These are phyloP conservation scores for Phlegmacium glaucopus DNA, from an alignment of 768 basidiomycete species.

Conservation along the genomic window DNA sequence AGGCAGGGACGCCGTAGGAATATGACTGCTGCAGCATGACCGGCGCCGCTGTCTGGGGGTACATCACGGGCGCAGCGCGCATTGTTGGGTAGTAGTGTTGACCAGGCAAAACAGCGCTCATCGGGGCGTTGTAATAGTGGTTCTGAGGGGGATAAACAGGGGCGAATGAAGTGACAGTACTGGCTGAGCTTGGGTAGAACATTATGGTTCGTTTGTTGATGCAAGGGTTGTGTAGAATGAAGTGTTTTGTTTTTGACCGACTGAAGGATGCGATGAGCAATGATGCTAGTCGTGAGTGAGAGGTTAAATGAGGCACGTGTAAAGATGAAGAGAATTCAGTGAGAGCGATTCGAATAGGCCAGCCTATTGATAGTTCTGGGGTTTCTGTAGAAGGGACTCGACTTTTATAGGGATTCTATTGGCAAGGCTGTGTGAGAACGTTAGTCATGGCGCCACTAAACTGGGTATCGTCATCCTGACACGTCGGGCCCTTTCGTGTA, in stretches of 20 bases:
- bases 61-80: conserved; percentile 17
- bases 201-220: neutral
- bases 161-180: conserved; percentile 19
- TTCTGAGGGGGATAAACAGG: conserved; percentile 13
- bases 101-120: conserved; percentile 24
- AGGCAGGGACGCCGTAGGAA: conserved; percentile 9
- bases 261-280: conserved; percentile 6
- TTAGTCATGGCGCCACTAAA: too few relatives aligned
- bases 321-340: conserved; percentile 8
- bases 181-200: conserved; percentile 24
- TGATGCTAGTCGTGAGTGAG: conserved; percentile 11
- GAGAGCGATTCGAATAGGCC: conserved; percentile 26
- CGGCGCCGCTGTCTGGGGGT: conserved; percentile 16
- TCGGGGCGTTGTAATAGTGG: conserved; percentile 20
- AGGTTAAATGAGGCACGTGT: conserved; percentile 10
- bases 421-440: too few relatives aligned
- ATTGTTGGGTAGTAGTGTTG: conserved; percentile 25
- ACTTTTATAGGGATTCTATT: neutral
- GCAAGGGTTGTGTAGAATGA: conserved; percentile 8
- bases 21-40: conserved; percentile 12
- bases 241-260: conserved; percentile 3
- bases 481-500: too few relatives aligned
- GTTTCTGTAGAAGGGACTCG: neutral
- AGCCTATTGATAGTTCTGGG: conserved; percentile 20
- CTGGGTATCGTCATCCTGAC: too few relatives aligned